Conservation (phyloP, 306 rosid genomes). For the Pachyrhizus erosus region DNA sequence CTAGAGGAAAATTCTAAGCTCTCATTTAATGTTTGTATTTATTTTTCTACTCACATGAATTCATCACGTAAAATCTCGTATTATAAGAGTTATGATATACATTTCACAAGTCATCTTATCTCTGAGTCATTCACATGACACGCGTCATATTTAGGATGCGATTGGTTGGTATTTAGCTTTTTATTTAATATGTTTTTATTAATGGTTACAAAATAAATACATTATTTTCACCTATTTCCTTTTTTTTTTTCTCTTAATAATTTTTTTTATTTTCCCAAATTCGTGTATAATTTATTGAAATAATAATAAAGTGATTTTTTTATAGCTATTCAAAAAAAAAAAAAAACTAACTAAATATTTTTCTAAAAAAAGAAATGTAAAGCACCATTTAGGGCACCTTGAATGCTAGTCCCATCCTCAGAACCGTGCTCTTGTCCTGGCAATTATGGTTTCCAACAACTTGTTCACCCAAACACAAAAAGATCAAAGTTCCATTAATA, state of each 20-base stretch:
- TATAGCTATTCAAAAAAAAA: too few species aligned
- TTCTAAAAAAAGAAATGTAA: not conserved
- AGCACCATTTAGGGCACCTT: not conserved
- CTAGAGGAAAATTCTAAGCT: not conserved
- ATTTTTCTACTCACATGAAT: not conserved
- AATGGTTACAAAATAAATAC: not conserved
- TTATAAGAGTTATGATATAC: not conserved
- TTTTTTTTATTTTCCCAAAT: not conserved
- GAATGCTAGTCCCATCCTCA: slow-evolving; percentile 14
- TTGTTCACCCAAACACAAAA: slow-evolving; percentile 48
- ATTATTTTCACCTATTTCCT: not conserved
- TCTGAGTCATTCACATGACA: not conserved
- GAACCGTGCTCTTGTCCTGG: slow-evolving; percentile 16
- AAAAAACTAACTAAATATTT: too few species aligned
- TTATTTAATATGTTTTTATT: not conserved
- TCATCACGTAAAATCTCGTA: not conserved
- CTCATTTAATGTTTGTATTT: not conserved
- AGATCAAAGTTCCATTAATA: slow-evolving; percentile 47
- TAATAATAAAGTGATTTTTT: not conserved
- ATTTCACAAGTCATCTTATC: not conserved
- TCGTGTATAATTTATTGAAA: not conserved
- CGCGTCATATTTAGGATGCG: not conserved
- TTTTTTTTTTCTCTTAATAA: not conserved
- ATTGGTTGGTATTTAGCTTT: not conserved
- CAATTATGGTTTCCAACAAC: slow-evolving; percentile 61